Evolutionary conservation across 495 filamentous ascomycete genomes (phyloP), one percentile per base, ranked within the genome.

Genomic region (Neurospora sp.): DNA sequence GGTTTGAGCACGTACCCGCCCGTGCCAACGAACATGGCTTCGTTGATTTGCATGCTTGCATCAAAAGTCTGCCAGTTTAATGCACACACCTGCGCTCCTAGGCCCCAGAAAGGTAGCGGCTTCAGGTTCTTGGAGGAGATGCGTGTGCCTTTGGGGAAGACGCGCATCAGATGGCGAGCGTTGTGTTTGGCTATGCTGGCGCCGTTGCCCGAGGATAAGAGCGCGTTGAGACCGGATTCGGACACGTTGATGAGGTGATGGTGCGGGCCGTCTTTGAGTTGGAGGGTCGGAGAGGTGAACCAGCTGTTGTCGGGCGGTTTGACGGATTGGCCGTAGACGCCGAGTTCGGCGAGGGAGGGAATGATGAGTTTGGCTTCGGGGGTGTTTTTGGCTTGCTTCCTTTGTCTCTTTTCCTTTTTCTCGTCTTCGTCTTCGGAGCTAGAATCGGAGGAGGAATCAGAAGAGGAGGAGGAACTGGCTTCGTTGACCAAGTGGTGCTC

Each of bases 61-160:
- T 83, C 85, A 59, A 87, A 89, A 0, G 85, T 87, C 74, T 88
- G 87, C 87, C 87, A 89, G 75, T 88, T 88, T 70, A 88, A 80
- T 12, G 87, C 87, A 75, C 83, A 85, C 37, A 89, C 85, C 76
- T 89, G 87, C 0, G 85, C 85, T 4, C 86, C 87, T 31, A 88
- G 37, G 0, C 79, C 85, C 87, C 87, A 89, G 76, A 86, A 88
- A 5, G 81, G 80, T 0, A 84, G 77, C 0, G 84, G 87, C 22
- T 81, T 80, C 3, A 89, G 81, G 69, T 89, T 89, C 14, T 79
- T 79, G 3, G 86, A 88, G 1, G 85, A 85, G 75, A 89, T 87
- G 59, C 87, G 83, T 3, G 85, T 86, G 18, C 86, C 87, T 72
- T 88, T 89, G 53, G 87, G 87, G 73, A 81, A 89, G 1, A 88